Percentiles rank a stretch among this genome's conserved stretches.
Evolutionary conservation across 2,329 filamentous ascomycete genomes (phyloP).

Genomic region (Dothistroma pini): DNA sequence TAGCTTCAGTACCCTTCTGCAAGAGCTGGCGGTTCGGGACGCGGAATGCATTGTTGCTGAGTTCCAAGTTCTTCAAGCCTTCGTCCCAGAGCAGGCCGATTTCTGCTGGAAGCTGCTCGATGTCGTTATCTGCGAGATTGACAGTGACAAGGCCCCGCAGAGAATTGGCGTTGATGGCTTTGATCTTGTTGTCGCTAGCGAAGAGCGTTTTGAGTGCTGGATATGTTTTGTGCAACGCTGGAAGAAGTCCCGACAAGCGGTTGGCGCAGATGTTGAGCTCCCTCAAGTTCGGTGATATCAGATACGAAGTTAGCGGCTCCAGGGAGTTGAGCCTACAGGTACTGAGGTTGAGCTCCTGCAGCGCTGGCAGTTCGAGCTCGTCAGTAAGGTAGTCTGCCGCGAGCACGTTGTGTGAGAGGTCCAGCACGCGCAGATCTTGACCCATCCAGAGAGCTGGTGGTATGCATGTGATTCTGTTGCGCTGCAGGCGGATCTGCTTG

Average conservation of each 20-base stretch:
- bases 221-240: constrained; percentile 63
- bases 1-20: constrained; percentile 81
- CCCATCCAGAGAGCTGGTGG: constrained; percentile 68
- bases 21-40: constrained; percentile 82
- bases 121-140: constrained; percentile 81
- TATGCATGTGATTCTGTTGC: constrained; percentile 69
- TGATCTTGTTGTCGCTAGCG: constrained; percentile 74
- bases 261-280: constrained; percentile 81
- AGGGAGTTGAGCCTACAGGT: constrained; percentile 71
- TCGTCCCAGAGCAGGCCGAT: constrained; percentile 71
- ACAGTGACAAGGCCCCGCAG: constrained; percentile 72
- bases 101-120: constrained; percentile 73
- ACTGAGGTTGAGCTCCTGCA: constrained; percentile 73
- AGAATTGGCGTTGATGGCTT: constrained; percentile 62
- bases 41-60: constrained; percentile 80
- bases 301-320: constrained; percentile 58
- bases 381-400: constrained; percentile 64
- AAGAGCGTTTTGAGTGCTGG: constrained; percentile 68
- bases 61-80: constrained; percentile 65
- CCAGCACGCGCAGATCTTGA: constrained; percentile 56
- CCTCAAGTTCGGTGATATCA: constrained; percentile 71
- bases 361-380: constrained; percentile 56
- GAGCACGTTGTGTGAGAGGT: constrained; percentile 42
- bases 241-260: constrained; percentile 65
- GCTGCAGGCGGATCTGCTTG: constrained; percentile 64